Evolutionary conservation across 2,329 filamentous ascomycete genomes (phyloP).

Genomic region (Monosporascus sp.): DNA sequence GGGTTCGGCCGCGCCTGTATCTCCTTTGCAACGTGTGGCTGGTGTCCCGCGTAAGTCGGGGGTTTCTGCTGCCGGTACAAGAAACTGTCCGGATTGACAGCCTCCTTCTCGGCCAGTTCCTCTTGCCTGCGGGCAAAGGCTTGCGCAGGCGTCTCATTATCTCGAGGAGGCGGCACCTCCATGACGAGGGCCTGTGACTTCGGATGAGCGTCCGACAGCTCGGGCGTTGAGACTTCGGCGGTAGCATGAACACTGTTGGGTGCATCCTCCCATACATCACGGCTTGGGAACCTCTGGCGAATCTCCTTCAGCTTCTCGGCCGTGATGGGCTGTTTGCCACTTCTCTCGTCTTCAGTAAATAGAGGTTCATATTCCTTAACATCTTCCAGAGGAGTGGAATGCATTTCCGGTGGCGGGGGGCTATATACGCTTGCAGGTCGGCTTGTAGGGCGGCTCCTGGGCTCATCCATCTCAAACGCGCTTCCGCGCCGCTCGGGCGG

Average conservation of each 20-base stretch:
- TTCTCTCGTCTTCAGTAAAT: conserved; percentile 73
- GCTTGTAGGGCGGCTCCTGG: conserved; percentile 61
- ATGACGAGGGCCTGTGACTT: conserved; percentile 33
- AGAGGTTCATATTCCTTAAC: conserved; percentile 93
- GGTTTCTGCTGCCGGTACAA: conserved; percentile 47
- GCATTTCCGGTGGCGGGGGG: conserved; percentile 49
- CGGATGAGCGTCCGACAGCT: conserved; percentile 45
- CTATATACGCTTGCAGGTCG: conserved; percentile 60
- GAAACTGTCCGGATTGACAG: conserved; percentile 43
- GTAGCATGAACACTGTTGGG: conserved; percentile 77
- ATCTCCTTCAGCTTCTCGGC: conserved; percentile 47
- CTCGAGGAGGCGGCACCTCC: conserved; percentile 31
- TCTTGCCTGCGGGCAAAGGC: conserved; percentile 64
- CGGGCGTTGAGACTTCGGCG: conserved; percentile 80
- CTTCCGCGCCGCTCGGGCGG: conserved; percentile 59
- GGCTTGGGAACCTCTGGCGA: conserved; percentile 78
- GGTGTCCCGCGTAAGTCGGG: conserved; percentile 41
- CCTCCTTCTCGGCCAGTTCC: conserved; percentile 57
- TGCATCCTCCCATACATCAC: conserved; percentile 96
- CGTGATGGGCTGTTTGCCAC: conserved; percentile 31
- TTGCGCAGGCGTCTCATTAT: conserved; percentile 54
- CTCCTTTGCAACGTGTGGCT: conserved; percentile 47
- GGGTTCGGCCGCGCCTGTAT: conserved; percentile 45
- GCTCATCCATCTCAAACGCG: conserved; percentile 50
- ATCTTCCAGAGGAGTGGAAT: conserved; percentile 71